Evolutionary conservation across 2,329 filamentous ascomycete species (phyloP).

Genomic region (Fragosphaeria purpurea): DNA sequence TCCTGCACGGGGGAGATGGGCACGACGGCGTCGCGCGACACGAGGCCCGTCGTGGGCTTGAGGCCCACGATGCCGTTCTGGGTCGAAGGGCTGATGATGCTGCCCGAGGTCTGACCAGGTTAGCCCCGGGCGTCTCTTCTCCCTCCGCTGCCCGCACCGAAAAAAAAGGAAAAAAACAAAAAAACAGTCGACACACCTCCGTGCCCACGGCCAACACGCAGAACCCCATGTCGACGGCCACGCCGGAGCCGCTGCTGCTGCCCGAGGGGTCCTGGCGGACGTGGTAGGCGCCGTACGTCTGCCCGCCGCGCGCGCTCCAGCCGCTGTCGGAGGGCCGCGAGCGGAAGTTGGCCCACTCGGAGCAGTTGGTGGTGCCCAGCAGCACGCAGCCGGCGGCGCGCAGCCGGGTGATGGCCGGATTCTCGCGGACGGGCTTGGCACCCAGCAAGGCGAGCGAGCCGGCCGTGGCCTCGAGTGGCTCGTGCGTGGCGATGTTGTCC

Average conservation of each 20-base stretch:
- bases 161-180: no score
- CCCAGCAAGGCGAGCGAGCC: slow-evolving; percentile 51
- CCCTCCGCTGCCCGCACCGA: no score
- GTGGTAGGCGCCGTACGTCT: slow-evolving; percentile 12
- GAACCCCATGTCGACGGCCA: slow-evolving; percentile 49
- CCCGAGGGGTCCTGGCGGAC: slow-evolving; percentile 34
- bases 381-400: slow-evolving; percentile 9
- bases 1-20: slow-evolving; percentile 57
- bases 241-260: slow-evolving; percentile 51
- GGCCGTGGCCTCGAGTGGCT: slow-evolving; percentile 40
- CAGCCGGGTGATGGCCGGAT: slow-evolving; percentile 15
- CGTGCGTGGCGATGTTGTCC: slow-evolving; percentile 54
- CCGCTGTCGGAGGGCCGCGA: slow-evolving; percentile 11
- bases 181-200: slow-evolving; percentile 37
- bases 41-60: slow-evolving; percentile 58
- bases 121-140: no score
- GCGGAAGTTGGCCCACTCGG: slow-evolving; percentile 13
- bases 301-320: slow-evolving; percentile 13
- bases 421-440: slow-evolving; percentile 5
- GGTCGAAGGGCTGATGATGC: slow-evolving; percentile 46
- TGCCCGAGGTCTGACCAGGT: slow-evolving; percentile 41
- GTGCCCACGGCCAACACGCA: slow-evolving; percentile 50
- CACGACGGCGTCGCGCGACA: slow-evolving; percentile 52
- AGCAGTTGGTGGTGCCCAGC: slow-evolving; percentile 11
- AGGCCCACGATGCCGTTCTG: slow-evolving; percentile 56